Evolutionary conservation across 805 yeast genomes (phyloP), one percentile per base, ranked within the genome.

Genomic region (Blastobotrys chiropterorum): DNA sequence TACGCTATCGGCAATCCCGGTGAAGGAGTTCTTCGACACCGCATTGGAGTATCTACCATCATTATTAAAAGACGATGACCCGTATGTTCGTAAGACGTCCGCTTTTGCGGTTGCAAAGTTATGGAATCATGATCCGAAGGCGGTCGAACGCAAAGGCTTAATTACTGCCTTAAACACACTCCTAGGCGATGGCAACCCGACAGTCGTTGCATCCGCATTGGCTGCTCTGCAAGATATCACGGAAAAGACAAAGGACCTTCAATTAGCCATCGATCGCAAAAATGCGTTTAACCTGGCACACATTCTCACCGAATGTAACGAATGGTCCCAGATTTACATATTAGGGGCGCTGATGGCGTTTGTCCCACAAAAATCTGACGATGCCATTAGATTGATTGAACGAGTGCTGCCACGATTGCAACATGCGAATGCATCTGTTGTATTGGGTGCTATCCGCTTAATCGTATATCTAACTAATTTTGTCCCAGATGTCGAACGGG

Each of bases 401-500:
- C 70, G 76, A 13, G 72, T 80, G 2, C 65, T 85, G 4, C 90
- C 96, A 0, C 79, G 83, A 41, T 69, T 92, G 20, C 95, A 82
- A 61, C 95, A 87, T 64, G 83, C 82, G 15, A 90, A 87, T 66
- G 73, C 95, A 0, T 77, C 94, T 0, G 94, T 90, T 8, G 92
- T 86, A 0, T 66, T 90, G 53, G 90, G 87, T 59, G 75, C 95
- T 0, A 72, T 87, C 50, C 82, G 89, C 55, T 80, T 83, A 8
- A 78, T 90, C 14, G 69, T 86, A 5, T 90, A 88, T 67, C 68
- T 83, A 44, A 71, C 85, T 44, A 87, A 90, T 65, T 92, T 86
- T 65, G 81, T 85, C 14, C 75, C 75, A 21, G 72, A 72, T 47
- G 74, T 83, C 0, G 80, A 77, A 30, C 75, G 77, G 34, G 73